Evolutionary conservation across 805 yeast species (phyloP), one percentile per base, ranked within the genome.

Genomic region (Tetrapisispora phaffii): DNA sequence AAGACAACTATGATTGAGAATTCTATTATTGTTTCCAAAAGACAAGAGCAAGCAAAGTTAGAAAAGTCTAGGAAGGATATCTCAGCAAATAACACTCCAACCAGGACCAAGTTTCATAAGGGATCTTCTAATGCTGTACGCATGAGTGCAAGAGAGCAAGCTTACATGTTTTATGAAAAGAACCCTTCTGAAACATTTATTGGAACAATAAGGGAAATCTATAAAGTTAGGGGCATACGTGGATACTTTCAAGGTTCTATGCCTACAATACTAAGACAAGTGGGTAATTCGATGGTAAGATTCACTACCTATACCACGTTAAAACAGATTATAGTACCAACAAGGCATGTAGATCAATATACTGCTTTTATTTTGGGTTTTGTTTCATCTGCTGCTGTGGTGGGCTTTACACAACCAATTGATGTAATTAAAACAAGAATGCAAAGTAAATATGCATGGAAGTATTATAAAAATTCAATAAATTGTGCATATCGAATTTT

Each of bases 371-470:
- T 57, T 0, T 46, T 79, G 9, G 87, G 93, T 5, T 65, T 80
- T 10, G 69, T 77, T 1, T 77, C 94, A 2, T 79, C 93, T 0
- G 64, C 75, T 3, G 82, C 87, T 0, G 94, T 85, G 24, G 84
- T 86, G 20, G 77, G 76, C 0, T 68, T 76, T 0, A 89, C 96
- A 0, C 97, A 87, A 65, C 97, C 97, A 0, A 68, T 89, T 24
- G 97, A 89, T 65, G 85, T 86, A 2, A 65, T 89, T 40, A 89
- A 89, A 67, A 77, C 96, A 2, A 75, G 95, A 57, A 77, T 88
- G 77, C 96, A 88, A 64, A 77, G 87, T 56, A 76, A 79, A 55
- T 77, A 80, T 57, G 78, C 82, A n/a, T 72, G 72, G 55, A 55
- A 62, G 4, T 53, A 75, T 2, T 82, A 81, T 59, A 72, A 70